Conservation (phyloP, 768 basidiomycete genomes). For the Termitomyces sp. region DNA sequence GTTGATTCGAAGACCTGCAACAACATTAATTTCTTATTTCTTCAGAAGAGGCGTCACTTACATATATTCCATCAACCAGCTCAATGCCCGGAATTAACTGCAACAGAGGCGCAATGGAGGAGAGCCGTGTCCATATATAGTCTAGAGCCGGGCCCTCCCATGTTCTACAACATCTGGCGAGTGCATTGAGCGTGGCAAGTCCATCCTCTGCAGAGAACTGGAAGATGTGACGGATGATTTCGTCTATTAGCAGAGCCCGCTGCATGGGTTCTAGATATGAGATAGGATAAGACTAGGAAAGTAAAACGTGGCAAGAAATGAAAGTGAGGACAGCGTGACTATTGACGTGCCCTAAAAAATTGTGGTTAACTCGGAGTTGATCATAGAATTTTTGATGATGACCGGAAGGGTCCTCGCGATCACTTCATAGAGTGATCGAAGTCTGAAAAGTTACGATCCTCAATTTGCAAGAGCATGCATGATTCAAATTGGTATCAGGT, state of each 20-base stretch:
- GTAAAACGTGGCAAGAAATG: not conserved
- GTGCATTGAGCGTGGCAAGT: conserved; percentile 26
- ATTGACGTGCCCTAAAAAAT: not conserved
- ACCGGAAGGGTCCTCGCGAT: conserved; percentile 15
- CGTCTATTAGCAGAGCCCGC: conserved; percentile 42
- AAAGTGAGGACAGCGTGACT: not conserved
- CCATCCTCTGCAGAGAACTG: conserved; percentile 25
- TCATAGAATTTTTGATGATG: conserved; percentile 8
- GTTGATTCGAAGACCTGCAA: conserved; percentile 1
- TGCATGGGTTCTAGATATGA: conserved; percentile 31
- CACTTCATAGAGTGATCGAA: not conserved
- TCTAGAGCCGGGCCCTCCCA: conserved; percentile 51
- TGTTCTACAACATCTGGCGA: conserved; percentile 40
- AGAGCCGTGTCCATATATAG: conserved; percentile 38
- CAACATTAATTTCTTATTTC: not conserved
- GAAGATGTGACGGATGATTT: conserved; percentile 43
- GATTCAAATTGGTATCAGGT: not conserved
- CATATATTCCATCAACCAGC: conserved; percentile 27
- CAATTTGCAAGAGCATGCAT: not conserved
- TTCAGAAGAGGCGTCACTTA: conserved; percentile 18
- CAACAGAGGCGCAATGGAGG: conserved; percentile 38
- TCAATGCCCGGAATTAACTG: conserved; percentile 31
- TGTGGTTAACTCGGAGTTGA: not conserved
- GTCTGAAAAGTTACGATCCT: not conserved
- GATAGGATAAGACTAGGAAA: not conserved